Evolutionary conservation across 2,329 filamentous ascomycete species (phyloP).

Genomic region (Trichoderma oligosporum): DNA sequence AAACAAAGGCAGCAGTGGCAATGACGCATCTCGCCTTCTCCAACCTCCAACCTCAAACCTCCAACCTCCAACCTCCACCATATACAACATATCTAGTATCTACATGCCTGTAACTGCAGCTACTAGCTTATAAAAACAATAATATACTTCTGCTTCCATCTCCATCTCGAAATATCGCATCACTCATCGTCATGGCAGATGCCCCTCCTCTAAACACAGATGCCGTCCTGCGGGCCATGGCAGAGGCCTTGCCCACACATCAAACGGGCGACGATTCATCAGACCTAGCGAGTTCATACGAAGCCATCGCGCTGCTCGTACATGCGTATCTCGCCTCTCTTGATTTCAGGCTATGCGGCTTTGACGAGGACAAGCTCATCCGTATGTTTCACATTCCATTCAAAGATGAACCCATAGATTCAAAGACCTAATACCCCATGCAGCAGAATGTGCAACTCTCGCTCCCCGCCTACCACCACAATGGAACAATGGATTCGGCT

Average conservation of each 20-base stretch:
- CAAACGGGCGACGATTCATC: slow-evolving; percentile 51
- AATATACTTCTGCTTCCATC: too few species aligned
- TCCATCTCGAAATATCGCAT: background rate
- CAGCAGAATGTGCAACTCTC: slow-evolving; percentile 49
- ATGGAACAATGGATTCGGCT: slow-evolving; percentile 74
- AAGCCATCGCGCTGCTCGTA: slow-evolving; percentile 77
- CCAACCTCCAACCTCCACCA: too few species aligned
- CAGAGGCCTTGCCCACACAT: slow-evolving; percentile 56
- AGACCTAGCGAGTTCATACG: slow-evolving; percentile 67
- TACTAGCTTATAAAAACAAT: too few species aligned
- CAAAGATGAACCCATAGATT: slow-evolving; percentile 6
- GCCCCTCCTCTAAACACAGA: slow-evolving; percentile 25
- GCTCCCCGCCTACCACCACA: slow-evolving; percentile 64
- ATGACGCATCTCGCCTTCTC: background rate
- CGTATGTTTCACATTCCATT: slow-evolving; percentile 44
- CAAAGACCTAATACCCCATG: too few species aligned
- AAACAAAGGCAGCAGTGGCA: slow-evolving; percentile 12
- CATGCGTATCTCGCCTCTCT: slow-evolving; percentile 80
- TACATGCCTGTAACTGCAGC: too few species aligned
- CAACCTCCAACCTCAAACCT: background rate
- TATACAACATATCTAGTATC: too few species aligned
- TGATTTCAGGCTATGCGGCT: slow-evolving; percentile 75
- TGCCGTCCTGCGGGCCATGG: slow-evolving; percentile 54
- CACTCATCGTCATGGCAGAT: background rate
- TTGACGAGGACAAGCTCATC: slow-evolving; percentile 76